Base-by-base conservation (phyloP, 805 yeast genomes). In the Saturnispora ahearnii region DNA sequence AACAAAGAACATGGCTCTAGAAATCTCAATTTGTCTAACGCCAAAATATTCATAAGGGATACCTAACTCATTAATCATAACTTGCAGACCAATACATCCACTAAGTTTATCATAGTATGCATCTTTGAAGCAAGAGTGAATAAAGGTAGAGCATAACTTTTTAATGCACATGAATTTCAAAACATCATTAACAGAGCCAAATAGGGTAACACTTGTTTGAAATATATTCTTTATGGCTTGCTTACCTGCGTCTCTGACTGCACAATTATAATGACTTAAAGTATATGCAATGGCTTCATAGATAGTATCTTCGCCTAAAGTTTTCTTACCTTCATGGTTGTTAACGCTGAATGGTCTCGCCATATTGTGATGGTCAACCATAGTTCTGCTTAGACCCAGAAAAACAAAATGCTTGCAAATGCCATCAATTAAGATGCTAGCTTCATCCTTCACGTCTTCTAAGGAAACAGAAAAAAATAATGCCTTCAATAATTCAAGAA, bases 111-210 rank as follows among this genome's bases (percentile, higher is more conserved):
- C 76, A 62, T 85, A 87, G 66, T 86, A 91, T 33, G 81, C 83
- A 64, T 87, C 96, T 54, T 87, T 95, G 62, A 86, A 93, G 67
- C 98, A 90, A 42, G 87, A 78, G 61, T 95, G 99, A 41, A 93
- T 81, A 59, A 95, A 84, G 48, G 82, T 83, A 46, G 87, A 82
- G 56, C 87, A 81, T 71, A 91, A 71, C 6, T 83, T 74, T 51
- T 93, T 77, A 55, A 89, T 76, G 34, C 89, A 73, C 1, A 96
- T 87, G 49, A 87, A 84, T 48, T 79, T 76, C 52, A 84, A 72
- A 1, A 87, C 83, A 43, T 79, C 76, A 18, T 81, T 85, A 1
- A 73, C 72, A 0, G 74, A 67, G 0, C 91, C 95, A 66, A 88
- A 87, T 0, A 93, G 64, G 0, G 76, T 62, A 1, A 74, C 74